These are phyloP conservation scores for Ophiostoma populinum DNA, from an alignment of 2,329 filamentous ascomycete species.

Conservation along the genomic window DNA sequence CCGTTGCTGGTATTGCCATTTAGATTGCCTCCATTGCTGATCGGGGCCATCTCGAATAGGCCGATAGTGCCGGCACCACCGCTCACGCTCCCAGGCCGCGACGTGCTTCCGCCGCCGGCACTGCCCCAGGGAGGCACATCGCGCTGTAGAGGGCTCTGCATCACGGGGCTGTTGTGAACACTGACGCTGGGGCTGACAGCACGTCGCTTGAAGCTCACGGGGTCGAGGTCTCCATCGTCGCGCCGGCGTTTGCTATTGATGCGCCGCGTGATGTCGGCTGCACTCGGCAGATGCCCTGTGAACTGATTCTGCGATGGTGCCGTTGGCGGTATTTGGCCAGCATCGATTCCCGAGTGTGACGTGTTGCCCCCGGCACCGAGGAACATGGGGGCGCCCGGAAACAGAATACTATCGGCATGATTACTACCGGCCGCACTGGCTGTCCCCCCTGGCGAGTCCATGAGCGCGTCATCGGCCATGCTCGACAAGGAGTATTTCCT, in stretches of 20 bases:
- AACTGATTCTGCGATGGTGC: neutral
- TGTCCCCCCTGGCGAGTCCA: constrained; percentile 4
- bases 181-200: constrained; percentile 87
- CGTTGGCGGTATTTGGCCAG: too few species aligned
- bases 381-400: constrained; percentile 13
- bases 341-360: too few species aligned
- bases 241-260: constrained; percentile 69
- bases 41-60: constrained; percentile 19
- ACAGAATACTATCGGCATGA: constrained; percentile 11
- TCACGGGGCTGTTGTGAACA: constrained; percentile 73
- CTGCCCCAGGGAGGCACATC: constrained; percentile 58
- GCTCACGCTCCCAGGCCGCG: constrained; percentile 30
- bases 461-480: constrained; percentile 23
- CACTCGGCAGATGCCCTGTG: constrained; percentile 34
- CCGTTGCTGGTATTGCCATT: constrained; percentile 27
- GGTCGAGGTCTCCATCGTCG: constrained; percentile 68
- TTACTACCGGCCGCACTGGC: constrained; percentile 2
- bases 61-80: constrained; percentile 8
- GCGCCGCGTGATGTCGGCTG: constrained; percentile 60
- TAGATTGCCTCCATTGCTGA: constrained; percentile 13
- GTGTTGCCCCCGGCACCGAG: constrained; percentile 7
- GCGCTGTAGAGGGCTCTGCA: constrained; percentile 67
- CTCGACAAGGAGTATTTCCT: constrained; percentile 30
- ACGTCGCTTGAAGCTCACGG: constrained; percentile 71
- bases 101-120: constrained; percentile 26